Evolutionary conservation across 371 early-diverging fungal species (phyloP).

Genomic region (Mortierella sp.): DNA sequence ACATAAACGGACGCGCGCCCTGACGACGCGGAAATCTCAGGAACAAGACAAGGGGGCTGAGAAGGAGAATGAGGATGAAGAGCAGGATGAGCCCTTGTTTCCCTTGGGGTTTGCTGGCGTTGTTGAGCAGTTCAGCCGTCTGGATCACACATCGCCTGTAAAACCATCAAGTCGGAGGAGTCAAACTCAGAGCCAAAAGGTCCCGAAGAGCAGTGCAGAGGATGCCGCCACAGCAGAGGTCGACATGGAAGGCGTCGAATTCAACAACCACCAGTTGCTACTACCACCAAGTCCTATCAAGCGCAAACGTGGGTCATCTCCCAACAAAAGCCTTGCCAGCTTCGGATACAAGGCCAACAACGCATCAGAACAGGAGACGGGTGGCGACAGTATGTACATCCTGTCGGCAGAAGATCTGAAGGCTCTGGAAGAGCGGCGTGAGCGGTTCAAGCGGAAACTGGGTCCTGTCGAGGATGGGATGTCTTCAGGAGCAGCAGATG

Average conservation of each 20-base stretch:
- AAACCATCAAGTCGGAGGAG: neutral
- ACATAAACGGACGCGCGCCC: neutral
- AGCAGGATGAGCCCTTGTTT: conserved; percentile 28
- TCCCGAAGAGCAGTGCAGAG: neutral
- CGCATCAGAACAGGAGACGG: neutral
- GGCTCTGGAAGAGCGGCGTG: conserved; percentile 20
- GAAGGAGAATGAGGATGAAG: neutral
- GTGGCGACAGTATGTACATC: neutral
- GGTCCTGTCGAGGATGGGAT: conserved; percentile 9
- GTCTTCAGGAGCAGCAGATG: neutral
- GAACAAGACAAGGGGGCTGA: neutral
- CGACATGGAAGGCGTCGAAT: neutral
- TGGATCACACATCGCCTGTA: neutral
- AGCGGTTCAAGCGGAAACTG: conserved; percentile 35
- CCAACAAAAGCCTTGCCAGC: neutral
- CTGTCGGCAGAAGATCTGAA: conserved; percentile 8
- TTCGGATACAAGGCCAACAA: conserved; percentile 19
- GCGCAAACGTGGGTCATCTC: neutral
- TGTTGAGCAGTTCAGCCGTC: conserved; percentile 9
- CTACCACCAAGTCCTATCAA: neutral
- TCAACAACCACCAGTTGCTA: neutral
- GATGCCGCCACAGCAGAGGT: neutral
- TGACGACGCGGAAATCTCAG: neutral
- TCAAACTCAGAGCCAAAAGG: neutral
- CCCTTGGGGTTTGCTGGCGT: conserved; percentile 21